phyloP scores from a whole-genome alignment of 2,329 filamentous ascomycete genomes.

The Sarocladium strictum region DNA sequence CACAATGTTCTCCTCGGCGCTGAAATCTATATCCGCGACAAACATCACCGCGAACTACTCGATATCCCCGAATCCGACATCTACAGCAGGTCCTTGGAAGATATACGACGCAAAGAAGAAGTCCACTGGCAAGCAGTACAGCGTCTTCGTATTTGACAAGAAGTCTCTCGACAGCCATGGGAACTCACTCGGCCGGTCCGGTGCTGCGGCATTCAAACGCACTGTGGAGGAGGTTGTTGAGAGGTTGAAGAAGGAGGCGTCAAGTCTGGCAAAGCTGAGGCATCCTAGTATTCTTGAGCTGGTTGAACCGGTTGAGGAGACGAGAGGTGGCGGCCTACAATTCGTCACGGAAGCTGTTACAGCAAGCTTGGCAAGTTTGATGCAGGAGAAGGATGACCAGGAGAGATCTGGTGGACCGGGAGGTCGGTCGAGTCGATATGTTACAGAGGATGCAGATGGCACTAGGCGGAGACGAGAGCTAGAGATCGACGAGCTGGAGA shows the following conservation, averaged over 20 bases:
- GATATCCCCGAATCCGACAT: conserved; percentile 68
- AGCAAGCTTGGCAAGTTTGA: conserved; percentile 72
- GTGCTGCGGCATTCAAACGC: conserved; percentile 65
- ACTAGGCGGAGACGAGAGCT: conserved; percentile 69
- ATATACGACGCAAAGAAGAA: conserved; percentile 98
- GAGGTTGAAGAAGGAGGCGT: conserved; percentile 84
- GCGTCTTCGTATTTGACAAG: conserved; percentile 90
- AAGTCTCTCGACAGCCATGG: conserved; percentile 67
- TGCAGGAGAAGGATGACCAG: conserved; percentile 86
- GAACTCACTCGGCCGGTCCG: conserved; percentile 31
- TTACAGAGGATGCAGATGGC: conserved; percentile 73
- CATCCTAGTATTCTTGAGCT: conserved; percentile 91
- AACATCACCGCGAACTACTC: conserved; percentile 93
- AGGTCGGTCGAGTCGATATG: conserved; percentile 69
- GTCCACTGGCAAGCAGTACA: conserved; percentile 80
- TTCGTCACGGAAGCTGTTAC: conserved; percentile 93
- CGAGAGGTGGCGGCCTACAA: conserved; percentile 81
- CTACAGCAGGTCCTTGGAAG: conserved; percentile 88
- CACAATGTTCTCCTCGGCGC: conserved; percentile 84
- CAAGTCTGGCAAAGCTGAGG: conserved; percentile 77
- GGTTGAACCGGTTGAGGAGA: conserved; percentile 93
- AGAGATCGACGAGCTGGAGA: conserved; percentile 94
- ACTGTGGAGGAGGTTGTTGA: conserved; percentile 87
- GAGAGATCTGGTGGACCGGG: conserved; percentile 64
- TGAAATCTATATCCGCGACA: conserved; percentile 85